These are phyloP conservation scores for Byssothecium circinans DNA, from an alignment of 2,329 filamentous ascomycete species.

Conservation along the genomic window DNA sequence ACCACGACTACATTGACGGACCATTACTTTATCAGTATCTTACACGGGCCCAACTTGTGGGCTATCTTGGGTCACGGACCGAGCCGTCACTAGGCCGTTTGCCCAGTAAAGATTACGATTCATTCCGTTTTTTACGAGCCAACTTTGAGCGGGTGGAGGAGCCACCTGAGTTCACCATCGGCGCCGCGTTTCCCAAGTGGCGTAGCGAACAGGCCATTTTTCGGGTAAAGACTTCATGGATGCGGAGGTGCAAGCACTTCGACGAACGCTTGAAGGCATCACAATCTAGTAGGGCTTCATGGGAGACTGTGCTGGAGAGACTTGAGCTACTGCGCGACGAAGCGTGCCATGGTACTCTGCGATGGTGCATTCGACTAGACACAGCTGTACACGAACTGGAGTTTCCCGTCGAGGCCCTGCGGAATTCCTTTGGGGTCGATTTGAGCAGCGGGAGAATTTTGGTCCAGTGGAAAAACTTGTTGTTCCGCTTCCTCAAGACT, in stretches of 20 bases:
- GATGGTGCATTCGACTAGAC: slow-evolving; percentile 33
- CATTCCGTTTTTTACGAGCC: slow-evolving; percentile 19
- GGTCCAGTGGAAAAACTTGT: slow-evolving; percentile 28
- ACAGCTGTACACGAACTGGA: slow-evolving; percentile 29
- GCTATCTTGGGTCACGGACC: slow-evolving; percentile 18
- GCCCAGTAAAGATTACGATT: slow-evolving; percentile 18
- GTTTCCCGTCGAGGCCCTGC: slow-evolving; percentile 13
- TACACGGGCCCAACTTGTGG: slow-evolving; percentile 23
- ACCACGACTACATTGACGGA: slow-evolving; percentile 37
- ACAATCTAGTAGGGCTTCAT: neutral
- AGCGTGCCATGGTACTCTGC: slow-evolving; percentile 14
- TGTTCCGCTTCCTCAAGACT: slow-evolving; percentile 26
- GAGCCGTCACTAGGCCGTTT: slow-evolving; percentile 6
- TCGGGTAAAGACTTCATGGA: slow-evolving; percentile 24
- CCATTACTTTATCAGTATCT: slow-evolving; percentile 27
- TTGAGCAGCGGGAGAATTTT: slow-evolving; percentile 1
- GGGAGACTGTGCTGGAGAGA: neutral
- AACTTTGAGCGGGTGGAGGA: slow-evolving; percentile 11
- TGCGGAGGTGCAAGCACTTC: slow-evolving; percentile 3
- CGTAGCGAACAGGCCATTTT: slow-evolving; percentile 22
- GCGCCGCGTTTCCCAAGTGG: slow-evolving; percentile 24
- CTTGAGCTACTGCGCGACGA: neutral
- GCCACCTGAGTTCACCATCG: neutral
- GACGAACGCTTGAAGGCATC: neutral
- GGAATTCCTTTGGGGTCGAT: slow-evolving; percentile 9